Evolutionary conservation across 805 yeast species (phyloP).

Genomic region (Pichia kluyveri): DNA sequence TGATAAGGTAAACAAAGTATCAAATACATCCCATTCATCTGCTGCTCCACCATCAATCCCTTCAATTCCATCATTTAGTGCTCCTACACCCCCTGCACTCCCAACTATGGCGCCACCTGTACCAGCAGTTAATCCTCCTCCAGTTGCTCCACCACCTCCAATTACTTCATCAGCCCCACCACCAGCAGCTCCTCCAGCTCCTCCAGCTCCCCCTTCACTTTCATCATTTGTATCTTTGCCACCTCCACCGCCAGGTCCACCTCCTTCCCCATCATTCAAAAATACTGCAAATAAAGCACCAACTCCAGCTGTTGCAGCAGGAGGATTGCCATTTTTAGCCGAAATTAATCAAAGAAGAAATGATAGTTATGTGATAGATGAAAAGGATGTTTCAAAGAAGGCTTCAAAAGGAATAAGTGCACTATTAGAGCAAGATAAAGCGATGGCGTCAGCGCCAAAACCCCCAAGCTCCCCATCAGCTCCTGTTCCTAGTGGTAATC

Average conservation of each 20-base stretch:
- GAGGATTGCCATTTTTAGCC: conserved; percentile 48
- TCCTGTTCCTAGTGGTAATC: conserved; percentile 14
- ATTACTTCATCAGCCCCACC: conserved; percentile 13
- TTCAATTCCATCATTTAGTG: conserved; percentile 7
- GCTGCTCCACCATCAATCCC: conserved; percentile 8
- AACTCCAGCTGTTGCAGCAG: conserved; percentile 25
- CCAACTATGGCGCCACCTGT: conserved; percentile 14
- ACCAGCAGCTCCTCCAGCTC: conserved; percentile 17
- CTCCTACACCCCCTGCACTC: conserved; percentile 14
- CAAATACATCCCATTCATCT: conserved; percentile 2
- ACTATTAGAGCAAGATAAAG: conserved; percentile 12
- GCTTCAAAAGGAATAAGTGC: conserved; percentile 19
- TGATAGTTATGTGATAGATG: conserved; percentile 41
- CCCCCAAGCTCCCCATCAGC: conserved; percentile 12
- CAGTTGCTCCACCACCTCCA: conserved; percentile 3
- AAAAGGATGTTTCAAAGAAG: conserved; percentile 13
- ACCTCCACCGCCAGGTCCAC: conserved; percentile 13
- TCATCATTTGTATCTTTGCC: conserved; percentile 13
- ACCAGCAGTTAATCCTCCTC: conserved; percentile 1
- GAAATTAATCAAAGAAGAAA: conserved; percentile 49
- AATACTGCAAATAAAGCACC: not conserved
- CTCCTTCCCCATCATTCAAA: conserved; percentile 2
- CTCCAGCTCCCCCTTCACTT: conserved; percentile 9
- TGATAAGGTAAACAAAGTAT: conserved; percentile 9
- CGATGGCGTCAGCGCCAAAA: conserved; percentile 15